Percentiles rank a stretch among this genome's conserved stretches.
Evolutionary conservation across 129 eudicot genomes (phyloP).

Genomic region (Lonicera japonica): DNA sequence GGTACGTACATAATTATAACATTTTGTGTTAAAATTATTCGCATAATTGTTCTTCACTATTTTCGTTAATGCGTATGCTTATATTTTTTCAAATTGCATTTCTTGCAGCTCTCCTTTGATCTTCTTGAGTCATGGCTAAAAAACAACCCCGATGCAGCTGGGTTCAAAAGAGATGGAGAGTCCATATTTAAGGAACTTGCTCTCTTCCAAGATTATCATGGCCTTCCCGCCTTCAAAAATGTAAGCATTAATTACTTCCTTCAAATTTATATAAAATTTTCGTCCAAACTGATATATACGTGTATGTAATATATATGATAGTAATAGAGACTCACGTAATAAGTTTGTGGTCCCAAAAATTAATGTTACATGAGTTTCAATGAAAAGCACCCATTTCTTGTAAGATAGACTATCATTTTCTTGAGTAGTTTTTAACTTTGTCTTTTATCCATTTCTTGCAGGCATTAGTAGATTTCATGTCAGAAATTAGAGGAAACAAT

Average conservation of each 20-base stretch:
- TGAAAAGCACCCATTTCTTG: too few species aligned
- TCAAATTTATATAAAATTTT: background rate
- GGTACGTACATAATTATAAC: conserved; percentile 8
- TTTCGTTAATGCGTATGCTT: background rate
- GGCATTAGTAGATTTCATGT: conserved; percentile 78
- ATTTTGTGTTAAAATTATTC: background rate
- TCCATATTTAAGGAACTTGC: conserved; percentile 79
- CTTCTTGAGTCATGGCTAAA: conserved; percentile 70
- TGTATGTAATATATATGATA: too few species aligned
- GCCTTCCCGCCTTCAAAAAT: conserved; percentile 81
- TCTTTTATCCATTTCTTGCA: conserved; percentile 14
- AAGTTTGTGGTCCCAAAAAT: background rate
- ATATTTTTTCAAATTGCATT: too few species aligned
- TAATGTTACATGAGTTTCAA: too few species aligned
- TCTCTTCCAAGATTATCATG: conserved; percentile 92
- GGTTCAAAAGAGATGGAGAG: conserved; percentile 49
- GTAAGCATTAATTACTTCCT: conserved; percentile 28
- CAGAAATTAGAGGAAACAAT: conserved; percentile 67
- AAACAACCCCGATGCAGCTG: conserved; percentile 62
- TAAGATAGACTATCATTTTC: background rate
- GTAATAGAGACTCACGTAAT: too few species aligned
- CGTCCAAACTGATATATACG: background rate
- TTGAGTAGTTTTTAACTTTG: background rate
- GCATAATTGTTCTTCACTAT: background rate
- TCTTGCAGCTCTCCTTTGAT: conserved; percentile 60